Base-by-base conservation (phyloP, 306 rosid genomes). In the Fragaria nilgerrensis region DNA sequence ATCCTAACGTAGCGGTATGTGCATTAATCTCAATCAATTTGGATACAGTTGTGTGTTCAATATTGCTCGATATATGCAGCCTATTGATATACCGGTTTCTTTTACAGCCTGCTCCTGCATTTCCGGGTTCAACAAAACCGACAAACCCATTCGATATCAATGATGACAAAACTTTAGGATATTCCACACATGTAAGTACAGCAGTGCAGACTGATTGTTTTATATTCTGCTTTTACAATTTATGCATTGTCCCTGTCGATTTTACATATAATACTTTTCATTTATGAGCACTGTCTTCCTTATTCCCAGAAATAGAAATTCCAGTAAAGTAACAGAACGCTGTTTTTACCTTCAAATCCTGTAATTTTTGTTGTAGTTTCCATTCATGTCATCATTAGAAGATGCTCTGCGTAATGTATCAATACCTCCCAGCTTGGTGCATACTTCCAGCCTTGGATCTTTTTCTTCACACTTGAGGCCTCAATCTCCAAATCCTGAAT, bases 91-190 rank as follows among this genome's bases (percentile, higher is more conserved):
- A 39, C 64, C 79, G 11, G 70, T 77, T 85, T 76, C 72, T 58
- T 78, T 77, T 76, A 50, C 89, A 95, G 98, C 81, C 86, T 43
- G 66, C 34, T 73, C 36, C 87, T 59, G 83, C 84, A 61, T 75
- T 85, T 86, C 82, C 88, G 0, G 41, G 37, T 47, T 15, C 83
- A 80, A 79, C 88, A 66, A 86, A 62, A 70, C 74, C 86, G 50
- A 36, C 41, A 47, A 95, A 92, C 75, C 97, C 98, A 15, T 95
- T 95, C 80, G 96, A 88, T 39, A 69, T 82, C 55, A 75, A 74
- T 47, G 87, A 78, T 7, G 89, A 74, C 43, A 82, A 78, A 83
- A 71, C 79, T 77, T 44, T 82, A 83, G 70, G 17, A 41, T 84
- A 74, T n/a, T 29, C 79, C 19, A 32, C 83, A 79, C 86, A 83